Evolutionary conservation across 73 alveolate species (phyloP).

Genomic region (Paramecium octaurelia): DNA sequence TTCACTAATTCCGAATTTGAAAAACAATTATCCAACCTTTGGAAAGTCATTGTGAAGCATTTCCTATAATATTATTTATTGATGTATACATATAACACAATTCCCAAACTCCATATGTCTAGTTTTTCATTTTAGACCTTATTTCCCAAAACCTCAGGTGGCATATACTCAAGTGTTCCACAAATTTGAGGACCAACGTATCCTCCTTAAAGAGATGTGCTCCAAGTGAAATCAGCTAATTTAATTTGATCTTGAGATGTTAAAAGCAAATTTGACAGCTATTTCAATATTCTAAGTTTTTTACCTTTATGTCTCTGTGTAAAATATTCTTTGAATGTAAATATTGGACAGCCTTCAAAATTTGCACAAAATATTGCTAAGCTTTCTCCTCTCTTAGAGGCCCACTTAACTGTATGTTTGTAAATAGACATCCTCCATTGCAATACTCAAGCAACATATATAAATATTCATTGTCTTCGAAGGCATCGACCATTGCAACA

Average conservation of each 20-base stretch:
- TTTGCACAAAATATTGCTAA: background rate
- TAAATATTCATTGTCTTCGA: constrained; percentile 12
- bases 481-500: background rate
- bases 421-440: constrained; percentile 9
- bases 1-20: background rate
- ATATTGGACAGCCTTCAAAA: background rate
- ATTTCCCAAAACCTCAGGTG: background rate
- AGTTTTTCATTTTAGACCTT: background rate
- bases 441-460: constrained; percentile 33
- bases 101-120: constrained; percentile 35
- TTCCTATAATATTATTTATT: background rate
- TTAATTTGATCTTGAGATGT: background rate
- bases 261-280: background rate
- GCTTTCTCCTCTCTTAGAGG: background rate
- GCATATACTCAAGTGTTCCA: constrained; percentile 29
- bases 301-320: constrained; percentile 37
- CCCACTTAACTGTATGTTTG: background rate
- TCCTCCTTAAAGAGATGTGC: background rate
- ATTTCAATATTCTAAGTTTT: background rate
- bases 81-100: background rate
- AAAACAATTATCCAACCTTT: background rate
- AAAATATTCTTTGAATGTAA: background rate
- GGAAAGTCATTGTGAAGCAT: constrained; percentile 8
- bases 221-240: constrained; percentile 37
- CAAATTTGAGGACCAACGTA: background rate